These are phyloP conservation scores for Solanum rostratum DNA, from an alignment of 257 asterid genomes.

Conservation along the genomic window DNA sequence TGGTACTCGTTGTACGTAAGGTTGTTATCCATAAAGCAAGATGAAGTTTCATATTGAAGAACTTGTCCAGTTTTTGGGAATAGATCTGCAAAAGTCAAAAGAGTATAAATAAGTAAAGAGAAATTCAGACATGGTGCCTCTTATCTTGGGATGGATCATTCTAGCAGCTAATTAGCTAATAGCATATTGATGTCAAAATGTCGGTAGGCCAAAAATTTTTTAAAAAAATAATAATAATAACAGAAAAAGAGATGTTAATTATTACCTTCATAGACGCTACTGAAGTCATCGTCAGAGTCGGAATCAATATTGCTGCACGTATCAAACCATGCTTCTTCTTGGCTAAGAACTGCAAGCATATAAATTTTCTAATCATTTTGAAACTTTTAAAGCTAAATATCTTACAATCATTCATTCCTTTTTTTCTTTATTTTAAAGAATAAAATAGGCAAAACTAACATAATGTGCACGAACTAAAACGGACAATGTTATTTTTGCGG, in stretches of 20 bases:
- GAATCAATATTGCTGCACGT: conserved; percentile 77
- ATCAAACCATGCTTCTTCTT: conserved; percentile 90
- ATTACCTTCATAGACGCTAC: conserved; percentile 89
- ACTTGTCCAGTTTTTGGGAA: conserved; percentile 53
- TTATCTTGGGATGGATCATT: background rate
- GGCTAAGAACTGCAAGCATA: conserved; percentile 49
- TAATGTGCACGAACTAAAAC: background rate
- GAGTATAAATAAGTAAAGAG: background rate
- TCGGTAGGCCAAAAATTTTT: background rate
- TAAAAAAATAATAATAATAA: background rate
- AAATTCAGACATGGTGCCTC: background rate
- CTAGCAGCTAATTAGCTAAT: background rate
- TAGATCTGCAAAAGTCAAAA: conserved; percentile 27
- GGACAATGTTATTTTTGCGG: background rate
- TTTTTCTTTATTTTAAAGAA: background rate
- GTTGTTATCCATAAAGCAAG: conserved; percentile 45
- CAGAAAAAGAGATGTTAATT: background rate
- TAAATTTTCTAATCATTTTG: background rate
- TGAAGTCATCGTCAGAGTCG: conserved; percentile 78
- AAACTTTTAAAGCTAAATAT: background rate
- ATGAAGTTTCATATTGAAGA: conserved; percentile 58
- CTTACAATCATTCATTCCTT: background rate
- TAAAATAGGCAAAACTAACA: background rate
- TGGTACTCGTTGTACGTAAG: conserved; percentile 38
- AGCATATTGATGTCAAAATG: background rate